Conservation (phyloP, 352 stramenopile genomes). For the Phytophthora macrochlamydospora region DNA sequence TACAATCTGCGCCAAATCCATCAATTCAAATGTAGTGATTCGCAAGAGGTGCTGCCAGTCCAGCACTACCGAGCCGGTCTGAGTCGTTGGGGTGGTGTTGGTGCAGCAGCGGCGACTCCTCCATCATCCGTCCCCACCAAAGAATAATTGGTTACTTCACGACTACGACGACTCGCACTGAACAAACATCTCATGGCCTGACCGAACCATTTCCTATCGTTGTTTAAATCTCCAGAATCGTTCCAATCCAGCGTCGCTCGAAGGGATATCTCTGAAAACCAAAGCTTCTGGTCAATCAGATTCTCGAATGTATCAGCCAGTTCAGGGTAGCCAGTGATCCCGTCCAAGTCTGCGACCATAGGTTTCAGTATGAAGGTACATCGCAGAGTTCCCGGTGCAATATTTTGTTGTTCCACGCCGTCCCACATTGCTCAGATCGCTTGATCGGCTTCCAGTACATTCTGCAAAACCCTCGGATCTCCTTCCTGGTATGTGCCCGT, state of each 20-base stretch:
- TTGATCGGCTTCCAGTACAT: background rate
- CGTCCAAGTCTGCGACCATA: background rate
- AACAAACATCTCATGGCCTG: background rate
- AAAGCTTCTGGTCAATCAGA: background rate
- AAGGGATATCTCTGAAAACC: background rate
- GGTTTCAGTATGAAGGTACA: background rate
- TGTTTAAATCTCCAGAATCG: background rate
- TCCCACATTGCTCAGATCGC: background rate
- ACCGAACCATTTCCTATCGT: background rate
- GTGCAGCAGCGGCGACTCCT: background rate
- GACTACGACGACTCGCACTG: background rate
- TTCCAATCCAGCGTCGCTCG: background rate
- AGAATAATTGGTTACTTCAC: background rate
- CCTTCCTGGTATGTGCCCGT: background rate
- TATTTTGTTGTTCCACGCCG: background rate
- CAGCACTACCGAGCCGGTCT: background rate
- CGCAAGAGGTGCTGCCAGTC: background rate
- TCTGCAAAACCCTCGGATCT: background rate
- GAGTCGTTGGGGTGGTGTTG: background rate
- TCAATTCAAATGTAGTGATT: background rate
- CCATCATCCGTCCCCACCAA: background rate
- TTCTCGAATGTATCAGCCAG: background rate
- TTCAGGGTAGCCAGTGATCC: background rate
- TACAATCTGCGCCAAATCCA: background rate
- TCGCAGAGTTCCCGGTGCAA: background rate